Base-by-base conservation (phyloP, 2,329 filamentous ascomycete species). In the Lizonia empirigonia region DNA sequence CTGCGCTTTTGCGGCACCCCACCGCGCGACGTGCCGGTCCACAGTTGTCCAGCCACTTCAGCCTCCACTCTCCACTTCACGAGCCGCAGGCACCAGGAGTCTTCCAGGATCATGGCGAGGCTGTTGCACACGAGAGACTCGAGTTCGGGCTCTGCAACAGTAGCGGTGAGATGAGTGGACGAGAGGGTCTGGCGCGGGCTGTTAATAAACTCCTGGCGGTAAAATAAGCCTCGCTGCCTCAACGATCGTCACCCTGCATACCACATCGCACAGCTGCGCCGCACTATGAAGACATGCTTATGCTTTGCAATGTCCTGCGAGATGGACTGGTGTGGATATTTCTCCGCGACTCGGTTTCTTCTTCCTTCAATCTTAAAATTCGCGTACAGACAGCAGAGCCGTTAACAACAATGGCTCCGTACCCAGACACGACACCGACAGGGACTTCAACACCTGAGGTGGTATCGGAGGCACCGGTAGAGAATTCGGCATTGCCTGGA, bases 401-500 rank as follows among this genome's bases (percentile, higher is more conserved):
- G 37, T 37, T 19, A 35, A 50, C 24, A 22, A 36, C 10, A 7
- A 50, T 54, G 51, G 51, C 45, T 20, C 45, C 45, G 12, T 50
- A 40, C 24, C 46, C 51, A 37, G 40, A 54, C 16, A 15, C 41
- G 19, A 46, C 39, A 27, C 24, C 39, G 7, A 41, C 45, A n/a
- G 32, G 15, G 20, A 24, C 51, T n/a, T 27, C 34, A 7, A 16
- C 15, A 20, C 16, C 46, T n/a, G 23, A 33, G 33, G 35, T 39
- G 32, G 33, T 41, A n/a, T n/a, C 12, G n/a, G 27, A 8, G n/a
- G 34, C 34, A 15, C 23, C 41, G 10, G 29, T 16, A 16, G 45
- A 50, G 27, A 41, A 45, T n/a, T 41, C 51, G 27, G 51, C 54
- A 3, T 55, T 68, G n/a, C 65, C 65, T 12, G 65, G 65, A 7